Evolutionary conservation across 2,329 filamentous ascomycete species (phyloP), one percentile per base, ranked within the genome.

Genomic region (Helotiales sp.): DNA sequence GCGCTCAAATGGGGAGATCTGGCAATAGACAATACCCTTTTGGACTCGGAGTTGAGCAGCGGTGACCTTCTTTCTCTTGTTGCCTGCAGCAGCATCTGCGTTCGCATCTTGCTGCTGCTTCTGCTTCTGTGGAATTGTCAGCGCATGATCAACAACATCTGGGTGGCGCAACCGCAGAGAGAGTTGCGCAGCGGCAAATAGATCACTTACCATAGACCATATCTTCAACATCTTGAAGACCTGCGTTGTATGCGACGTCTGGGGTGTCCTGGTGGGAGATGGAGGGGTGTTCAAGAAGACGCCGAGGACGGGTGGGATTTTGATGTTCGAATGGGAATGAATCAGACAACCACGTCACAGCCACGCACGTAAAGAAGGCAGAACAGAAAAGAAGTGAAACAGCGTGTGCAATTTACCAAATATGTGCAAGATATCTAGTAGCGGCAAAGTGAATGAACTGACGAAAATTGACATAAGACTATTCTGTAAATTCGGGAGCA

Each of bases 31-130:
- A 63, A 11, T 82, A 96, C 95, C 96, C 87, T 97, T 97, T 82
- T 98, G 96, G 69, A 97, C 93, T 68, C 96, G 91, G 70, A 98
- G 84, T 82, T 98, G 94, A 63, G 96, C 96, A 20, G 96, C 93
- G 24, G 96, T 98, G 72, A 99, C 94, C 85, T 97, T 98, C 88
- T 97, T 98, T 87, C 97, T 98, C 84, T 93, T 97, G 63, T 89
- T 87, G 17, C 89, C 90, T 0, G 84, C 87, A 52, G 88, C 85
- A 37, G 86, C 88, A 73, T 91, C 90, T 66, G 92, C 93, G 76
- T 94, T 93, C 73, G 94, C 93, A 76, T 93, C 94, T 82, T 96
- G 92, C 82, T 97, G 93, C 85, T 97, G 93, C 85, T 97, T 92
- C 82, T 97, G 96, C 84, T 97, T 94, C 90, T 97, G 81, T 76